phyloP scores from a whole-genome alignment of 164 flowering plant species.

The Aristolochia contorta region DNA sequence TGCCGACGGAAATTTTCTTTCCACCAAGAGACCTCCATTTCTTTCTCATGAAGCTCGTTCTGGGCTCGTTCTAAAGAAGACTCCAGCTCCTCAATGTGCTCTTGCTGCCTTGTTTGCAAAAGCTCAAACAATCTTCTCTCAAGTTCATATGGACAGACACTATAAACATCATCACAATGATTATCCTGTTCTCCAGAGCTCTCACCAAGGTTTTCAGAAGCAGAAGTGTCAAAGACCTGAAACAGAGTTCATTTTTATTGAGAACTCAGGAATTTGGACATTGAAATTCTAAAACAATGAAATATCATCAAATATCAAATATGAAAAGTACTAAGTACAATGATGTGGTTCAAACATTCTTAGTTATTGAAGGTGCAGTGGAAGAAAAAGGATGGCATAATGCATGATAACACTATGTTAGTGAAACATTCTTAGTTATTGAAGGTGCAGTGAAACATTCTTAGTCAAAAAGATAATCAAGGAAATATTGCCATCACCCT shows the following conservation, averaged over 20 bases:
- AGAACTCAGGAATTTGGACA: too few relatives aligned
- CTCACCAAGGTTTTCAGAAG: conserved; percentile 13
- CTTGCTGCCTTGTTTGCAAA: conserved; percentile 47
- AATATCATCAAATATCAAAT: too few relatives aligned
- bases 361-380: too few relatives aligned
- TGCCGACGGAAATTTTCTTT: conserved; percentile 21
- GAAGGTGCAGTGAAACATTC: too few relatives aligned
- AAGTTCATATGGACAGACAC: conserved; percentile 53
- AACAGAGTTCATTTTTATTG: background rate
- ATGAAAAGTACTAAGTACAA: too few relatives aligned
- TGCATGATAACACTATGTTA: too few relatives aligned
- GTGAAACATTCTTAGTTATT: too few relatives aligned
- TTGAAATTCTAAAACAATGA: too few relatives aligned
- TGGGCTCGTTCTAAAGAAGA: conserved; percentile 35
- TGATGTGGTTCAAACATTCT: too few relatives aligned
- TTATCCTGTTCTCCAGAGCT: conserved; percentile 19
- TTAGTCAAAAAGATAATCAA: too few relatives aligned
- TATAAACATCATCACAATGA: conserved; percentile 7
- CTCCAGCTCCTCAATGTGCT: conserved; percentile 59
- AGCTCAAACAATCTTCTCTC: conserved; percentile 60
- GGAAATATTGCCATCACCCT: too few relatives aligned
- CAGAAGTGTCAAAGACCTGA: conserved; percentile 23
- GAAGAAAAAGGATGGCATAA: too few relatives aligned
- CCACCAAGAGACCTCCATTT: conserved; percentile 68
- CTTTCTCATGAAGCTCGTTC: conserved; percentile 40